A percentile compares a stretch with the other conserved stretches of the same genome.
phyloP scores from a whole-genome alignment of 306 rosid species.

The Pterocarpus macrocarpus region DNA sequence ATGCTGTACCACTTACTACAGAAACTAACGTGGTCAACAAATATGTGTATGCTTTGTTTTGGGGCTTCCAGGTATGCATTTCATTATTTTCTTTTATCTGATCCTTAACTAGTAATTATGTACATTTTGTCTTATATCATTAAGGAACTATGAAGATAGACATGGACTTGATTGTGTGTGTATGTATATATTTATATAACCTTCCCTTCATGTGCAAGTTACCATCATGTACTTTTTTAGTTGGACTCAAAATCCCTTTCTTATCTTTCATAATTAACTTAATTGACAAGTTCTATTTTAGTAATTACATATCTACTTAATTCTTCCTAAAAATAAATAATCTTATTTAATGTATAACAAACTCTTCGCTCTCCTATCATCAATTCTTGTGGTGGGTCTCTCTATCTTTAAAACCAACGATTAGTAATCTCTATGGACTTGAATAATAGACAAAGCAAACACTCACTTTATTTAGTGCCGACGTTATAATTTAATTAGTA shows the following conservation, averaged over 20 bases:
- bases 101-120: neutral
- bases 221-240: neutral
- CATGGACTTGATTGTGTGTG: neutral
- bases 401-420: neutral
- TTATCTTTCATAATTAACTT: neutral
- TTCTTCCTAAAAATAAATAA: neutral
- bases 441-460: neutral
- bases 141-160: neutral
- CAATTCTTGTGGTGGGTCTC: too few species aligned
- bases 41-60: conserved; percentile 40
- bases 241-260: neutral
- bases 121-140: neutral
- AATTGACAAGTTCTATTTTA: conserved; percentile 1
- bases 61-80: conserved; percentile 46
- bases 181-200: too few species aligned
- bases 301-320: neutral
- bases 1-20: conserved; percentile 33
- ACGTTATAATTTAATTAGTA: neutral
- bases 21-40: conserved; percentile 16
- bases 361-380: neutral
- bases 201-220: neutral
- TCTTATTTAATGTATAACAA: neutral
- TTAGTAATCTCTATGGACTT: neutral
- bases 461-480: neutral
- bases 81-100: neutral